Evolutionary conservation across 2,329 filamentous ascomycete genomes (phyloP).

Genomic region (Thelonectria olida): DNA sequence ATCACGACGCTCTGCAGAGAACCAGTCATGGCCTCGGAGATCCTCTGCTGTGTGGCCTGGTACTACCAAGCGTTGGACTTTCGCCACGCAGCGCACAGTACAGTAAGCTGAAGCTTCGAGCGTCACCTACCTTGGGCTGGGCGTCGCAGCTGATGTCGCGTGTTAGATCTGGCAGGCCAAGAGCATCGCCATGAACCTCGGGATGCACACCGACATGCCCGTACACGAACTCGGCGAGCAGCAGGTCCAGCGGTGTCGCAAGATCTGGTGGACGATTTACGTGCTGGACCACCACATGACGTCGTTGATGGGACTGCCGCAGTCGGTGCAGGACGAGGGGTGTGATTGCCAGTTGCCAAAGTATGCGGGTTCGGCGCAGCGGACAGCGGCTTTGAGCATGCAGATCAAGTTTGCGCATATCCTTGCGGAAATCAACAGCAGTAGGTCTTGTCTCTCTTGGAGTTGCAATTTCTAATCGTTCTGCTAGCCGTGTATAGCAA

Average conservation of each 20-base stretch:
- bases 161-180: constrained; percentile 57
- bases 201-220: constrained; percentile 60
- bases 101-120: constrained; percentile 40
- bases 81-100: constrained; percentile 53
- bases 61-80: constrained; percentile 60
- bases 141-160: neutral
- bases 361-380: constrained; percentile 33
- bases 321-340: constrained; percentile 57
- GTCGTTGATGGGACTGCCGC: constrained; percentile 58
- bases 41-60: constrained; percentile 58
- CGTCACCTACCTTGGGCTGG: neutral
- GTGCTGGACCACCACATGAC: constrained; percentile 61
- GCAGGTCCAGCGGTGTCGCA: constrained; percentile 53
- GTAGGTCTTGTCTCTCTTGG: constrained; percentile 24
- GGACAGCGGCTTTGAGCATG: constrained; percentile 35
- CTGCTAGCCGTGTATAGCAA: neutral
- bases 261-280: constrained; percentile 62
- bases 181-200: constrained; percentile 55
- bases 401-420: constrained; percentile 36
- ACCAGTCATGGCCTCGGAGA: constrained; percentile 55
- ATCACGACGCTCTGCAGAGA: constrained; percentile 47
- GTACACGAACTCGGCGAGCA: constrained; percentile 48
- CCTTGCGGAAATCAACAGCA: constrained; percentile 37
- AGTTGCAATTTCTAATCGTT: neutral
- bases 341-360: constrained; percentile 49